Evolutionary conservation across 495 filamentous ascomycete species (phyloP), one percentile per base, ranked within the genome.

Genomic region (Xylaria intraflava): DNA sequence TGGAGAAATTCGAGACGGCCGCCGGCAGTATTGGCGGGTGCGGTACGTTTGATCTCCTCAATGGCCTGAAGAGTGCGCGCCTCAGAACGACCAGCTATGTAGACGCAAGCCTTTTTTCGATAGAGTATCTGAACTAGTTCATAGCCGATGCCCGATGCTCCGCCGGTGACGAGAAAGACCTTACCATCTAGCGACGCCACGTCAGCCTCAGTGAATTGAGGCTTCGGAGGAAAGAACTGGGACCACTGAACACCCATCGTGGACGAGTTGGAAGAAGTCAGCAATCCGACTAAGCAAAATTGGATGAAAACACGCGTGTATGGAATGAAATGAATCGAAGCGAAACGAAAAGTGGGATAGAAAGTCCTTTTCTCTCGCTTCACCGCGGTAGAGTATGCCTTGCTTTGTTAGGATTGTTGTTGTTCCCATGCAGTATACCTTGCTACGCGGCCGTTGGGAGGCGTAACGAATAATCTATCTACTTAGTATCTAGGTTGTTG

Each of bases 131-230:
- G 64, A 46, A 60, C 62, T 14, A 79, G 64, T 42, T 72, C 69
- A 14, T 65, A 55, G 12, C 75, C 77, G 33, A 80, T 67, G 8
- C 75, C 75, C 1, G 67, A 66, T 11, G 61, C 48, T 26, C 63
- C 72, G 24, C 75, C 75, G 0, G 74, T 78, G 6, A 77, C 60
- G 27, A 78, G 53, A 46, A 74, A 73, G n/a, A 75, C 69, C 48
- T 70, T 60, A 27, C 55, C 61, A 6, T 61, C 46, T 16, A 56
- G 61, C 1, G 51, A 6, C 8, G 26, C 39, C 1, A 65, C 40
- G 36, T 63, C 53, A 7, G 40, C 46, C 22, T 64, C 60, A 17
- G 59, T 59, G 29, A 68, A 66, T 7, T 36, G 14, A 11, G 63
- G 59, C 19, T 55, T 61, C 0, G 58, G 61, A 0, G 63, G 61